Base-by-base conservation (phyloP, 306 rosid genomes). In the Vigna radiata region DNA sequence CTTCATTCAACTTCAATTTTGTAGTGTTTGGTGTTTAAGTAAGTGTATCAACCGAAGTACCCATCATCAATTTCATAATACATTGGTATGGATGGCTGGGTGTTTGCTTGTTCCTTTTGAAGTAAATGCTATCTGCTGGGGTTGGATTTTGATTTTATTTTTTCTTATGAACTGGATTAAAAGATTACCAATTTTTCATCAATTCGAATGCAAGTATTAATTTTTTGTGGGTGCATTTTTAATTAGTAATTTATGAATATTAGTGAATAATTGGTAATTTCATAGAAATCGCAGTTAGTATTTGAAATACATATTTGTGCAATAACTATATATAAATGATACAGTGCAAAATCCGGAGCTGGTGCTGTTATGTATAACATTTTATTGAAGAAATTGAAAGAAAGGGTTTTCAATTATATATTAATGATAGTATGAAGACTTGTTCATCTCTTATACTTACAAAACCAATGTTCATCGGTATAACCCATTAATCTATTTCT, bases 81-180 rank as follows among this genome's bases (percentile, higher is more conserved):
- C 23, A 8, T 43, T 75, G 50, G 60, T 37, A 2, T 50, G 75
- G 48, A 31, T 39, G 31, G 43, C 23, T 66, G 48, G 33, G 72
- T 78, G 70, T 75, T 44, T 78, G 68, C 73, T 53, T 81, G 23
- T 44, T 49, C 53, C 39, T 79, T 53, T 25, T 77, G 33, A 56
- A 54, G 54, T 37, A 49, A 71, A 63, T 16, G 62, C 6, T 27
- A 66, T 39, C 21, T 52, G 47, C 11, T 6, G 27, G 73, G 19
- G 60, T 12, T 75, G 39, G 1, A 6, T 75, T 75, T 33, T 69
- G 15, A 4, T 16, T 27, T 75, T 16, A 18, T 75, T 44, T 75
- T 21, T 16, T 39, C 61, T 4, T 36, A 13, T 36, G 21, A 68
- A 50, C 8, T 72, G 55, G 55, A 65, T 54, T 36, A 52, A 21